These are phyloP conservation scores for Begonia loranthoides DNA, from an alignment of 306 rosid species.

Conservation along the genomic window DNA sequence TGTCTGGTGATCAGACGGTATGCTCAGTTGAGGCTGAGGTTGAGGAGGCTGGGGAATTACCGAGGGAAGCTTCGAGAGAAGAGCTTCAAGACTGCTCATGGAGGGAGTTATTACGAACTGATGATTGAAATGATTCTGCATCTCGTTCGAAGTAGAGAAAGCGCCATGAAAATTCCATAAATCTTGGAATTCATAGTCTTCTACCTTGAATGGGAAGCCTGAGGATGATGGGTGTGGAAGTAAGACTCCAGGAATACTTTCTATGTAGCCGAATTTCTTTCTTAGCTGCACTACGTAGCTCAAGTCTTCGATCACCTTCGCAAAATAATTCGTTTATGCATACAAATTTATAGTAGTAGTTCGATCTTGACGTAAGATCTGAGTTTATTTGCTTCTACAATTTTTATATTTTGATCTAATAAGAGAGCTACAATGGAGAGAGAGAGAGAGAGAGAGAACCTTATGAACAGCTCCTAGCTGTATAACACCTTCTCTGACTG, in stretches of 20 bases:
- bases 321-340: background rate
- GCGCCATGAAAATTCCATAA: constrained; percentile 50
- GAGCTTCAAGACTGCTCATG: constrained; percentile 46
- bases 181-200: constrained; percentile 10
- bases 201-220: constrained; percentile 28
- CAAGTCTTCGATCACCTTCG: constrained; percentile 75
- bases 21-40: constrained; percentile 6
- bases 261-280: constrained; percentile 77
- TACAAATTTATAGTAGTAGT: background rate
- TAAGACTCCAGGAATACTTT: constrained; percentile 90
- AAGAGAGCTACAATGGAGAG: background rate
- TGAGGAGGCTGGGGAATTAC: constrained; percentile 19
- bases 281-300: constrained; percentile 71
- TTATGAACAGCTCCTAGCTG: constrained; percentile 81
- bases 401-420: background rate
- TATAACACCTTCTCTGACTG: constrained; percentile 93
- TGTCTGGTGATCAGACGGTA: constrained; percentile 16
- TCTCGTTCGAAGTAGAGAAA: constrained; percentile 24
- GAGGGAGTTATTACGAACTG: constrained; percentile 30
- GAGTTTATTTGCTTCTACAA: no score
- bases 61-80: constrained; percentile 38
- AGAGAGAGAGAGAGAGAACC: constrained; percentile 26
- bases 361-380: no score
- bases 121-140: constrained; percentile 29
- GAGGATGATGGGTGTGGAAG: constrained; percentile 92